Conservation (phyloP, 176 grass and related monocot genomes). For the Oryza coarctata region DNA sequence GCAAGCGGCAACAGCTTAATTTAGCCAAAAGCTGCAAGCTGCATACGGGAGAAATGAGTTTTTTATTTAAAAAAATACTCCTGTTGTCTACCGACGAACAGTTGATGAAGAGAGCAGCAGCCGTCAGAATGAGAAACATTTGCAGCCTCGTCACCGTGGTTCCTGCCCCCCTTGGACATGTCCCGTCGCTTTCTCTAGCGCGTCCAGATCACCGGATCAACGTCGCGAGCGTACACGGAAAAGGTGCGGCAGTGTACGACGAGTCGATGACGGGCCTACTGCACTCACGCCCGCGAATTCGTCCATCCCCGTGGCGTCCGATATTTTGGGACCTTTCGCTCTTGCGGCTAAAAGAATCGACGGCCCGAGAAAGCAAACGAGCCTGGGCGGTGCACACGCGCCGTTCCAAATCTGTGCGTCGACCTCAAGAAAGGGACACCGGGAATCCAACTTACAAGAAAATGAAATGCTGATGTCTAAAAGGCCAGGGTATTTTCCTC, state of each 20-base stretch:
- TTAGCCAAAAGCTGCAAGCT: conserved; percentile 24
- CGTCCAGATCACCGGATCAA: neutral
- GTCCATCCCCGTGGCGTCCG: neutral
- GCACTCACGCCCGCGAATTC: conserved; percentile 13
- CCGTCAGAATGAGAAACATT: neutral
- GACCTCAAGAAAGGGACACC: neutral
- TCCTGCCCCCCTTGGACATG: neutral
- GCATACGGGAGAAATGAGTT: conserved; percentile 11
- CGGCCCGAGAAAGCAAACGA: neutral
- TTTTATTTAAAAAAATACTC: neutral
- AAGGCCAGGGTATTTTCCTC: neutral
- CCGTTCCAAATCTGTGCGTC: neutral
- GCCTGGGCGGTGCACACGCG: conserved; percentile 9
- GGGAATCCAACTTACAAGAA: neutral
- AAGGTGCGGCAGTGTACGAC: neutral
- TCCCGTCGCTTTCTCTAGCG: conserved; percentile 14
- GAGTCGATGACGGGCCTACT: neutral
- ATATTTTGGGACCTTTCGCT: neutral
- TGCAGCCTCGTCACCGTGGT: neutral
- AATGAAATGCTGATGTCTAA: neutral
- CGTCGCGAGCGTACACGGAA: conserved; percentile 1
- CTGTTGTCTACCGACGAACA: neutral
- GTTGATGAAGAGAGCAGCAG: neutral
- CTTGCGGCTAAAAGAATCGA: neutral
- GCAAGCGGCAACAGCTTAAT: conserved; percentile 6